These are phyloP conservation scores for Alternaria dauci DNA, from an alignment of 2,329 filamentous ascomycete species.

Conservation along the genomic window DNA sequence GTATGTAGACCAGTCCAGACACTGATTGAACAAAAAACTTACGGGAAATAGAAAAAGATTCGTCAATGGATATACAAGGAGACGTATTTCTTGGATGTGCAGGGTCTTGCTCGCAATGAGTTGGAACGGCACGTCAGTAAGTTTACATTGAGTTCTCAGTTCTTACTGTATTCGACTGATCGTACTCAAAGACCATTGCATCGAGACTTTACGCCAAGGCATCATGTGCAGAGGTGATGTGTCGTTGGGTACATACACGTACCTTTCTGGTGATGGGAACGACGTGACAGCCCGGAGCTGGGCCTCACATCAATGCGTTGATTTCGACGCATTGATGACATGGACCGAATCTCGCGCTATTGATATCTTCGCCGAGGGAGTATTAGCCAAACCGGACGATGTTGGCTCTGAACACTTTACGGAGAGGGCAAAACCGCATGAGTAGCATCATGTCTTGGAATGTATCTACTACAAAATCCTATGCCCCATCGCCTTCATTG, in stretches of 20 bases:
- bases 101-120: background rate
- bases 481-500: background rate
- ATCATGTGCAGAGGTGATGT: conserved; percentile 1
- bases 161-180: background rate
- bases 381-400: background rate
- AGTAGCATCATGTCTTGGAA: too few relatives aligned
- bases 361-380: background rate
- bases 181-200: background rate
- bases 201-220: background rate
- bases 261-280: background rate
- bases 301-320: conserved; percentile 1
- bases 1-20: background rate
- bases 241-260: background rate
- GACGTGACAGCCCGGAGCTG: background rate
- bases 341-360: background rate
- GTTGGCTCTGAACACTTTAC: background rate
- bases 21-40: background rate
- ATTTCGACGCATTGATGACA: background rate
- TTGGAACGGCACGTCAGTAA: background rate
- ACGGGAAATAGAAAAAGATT: background rate
- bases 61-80: background rate
- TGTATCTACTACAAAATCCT: background rate
- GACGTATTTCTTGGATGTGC: background rate
- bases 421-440: background rate
- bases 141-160: background rate